Evolutionary conservation across 805 yeast genomes (phyloP), one percentile per base, ranked within the genome.

Genomic region (Saturnispora silvae): DNA sequence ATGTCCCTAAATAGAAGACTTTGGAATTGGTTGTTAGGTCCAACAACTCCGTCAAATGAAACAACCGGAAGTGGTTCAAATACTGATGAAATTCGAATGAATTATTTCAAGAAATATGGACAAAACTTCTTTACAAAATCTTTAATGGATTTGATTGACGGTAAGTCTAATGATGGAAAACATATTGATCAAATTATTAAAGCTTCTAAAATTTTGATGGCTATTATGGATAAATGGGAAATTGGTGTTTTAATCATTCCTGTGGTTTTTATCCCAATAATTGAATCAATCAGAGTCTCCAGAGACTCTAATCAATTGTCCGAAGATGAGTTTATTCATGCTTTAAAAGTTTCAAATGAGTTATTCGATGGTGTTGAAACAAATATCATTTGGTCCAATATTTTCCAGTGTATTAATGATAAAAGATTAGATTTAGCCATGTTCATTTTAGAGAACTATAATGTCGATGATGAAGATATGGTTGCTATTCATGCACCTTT

Each of bases 181-280:
- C 36, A 33, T 10, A 48, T 45, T 26, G 57, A 45, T 13, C 66
- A 56, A 38, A 61, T 61, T 20, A 59, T 72, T 2, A 69, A 65
- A 17, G 76, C 81, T 0, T 75, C 75, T 48, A 72, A 68, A 34
- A 77, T 89, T 5, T 68, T 84, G 2, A 60, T 78, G 4, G 74
- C 92, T 1, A 65, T 87, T 3, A 72, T 87, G 77, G 97, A 92
- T 52, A 73, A 85, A 43, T 92, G 97, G 97, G 98, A 92, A 56
- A 77, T 92, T 29, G 94, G 96, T 10, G 74, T 77, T 9, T 54
- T 70, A 11, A 62, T 89, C 1, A 75, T 86, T 1, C 94, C 95
- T 0, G 57, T 63, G 19, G 55, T 87, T 6, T 71, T 92, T 31
- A 58, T 73, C 1, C 89, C 94, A 0, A 63, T 83, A 3, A 56